A percentile compares a stretch with the other conserved stretches of the same genome.
Evolutionary conservation across 305 asterid genomes (phyloP).

Genomic region (Rubia tinctorum): DNA sequence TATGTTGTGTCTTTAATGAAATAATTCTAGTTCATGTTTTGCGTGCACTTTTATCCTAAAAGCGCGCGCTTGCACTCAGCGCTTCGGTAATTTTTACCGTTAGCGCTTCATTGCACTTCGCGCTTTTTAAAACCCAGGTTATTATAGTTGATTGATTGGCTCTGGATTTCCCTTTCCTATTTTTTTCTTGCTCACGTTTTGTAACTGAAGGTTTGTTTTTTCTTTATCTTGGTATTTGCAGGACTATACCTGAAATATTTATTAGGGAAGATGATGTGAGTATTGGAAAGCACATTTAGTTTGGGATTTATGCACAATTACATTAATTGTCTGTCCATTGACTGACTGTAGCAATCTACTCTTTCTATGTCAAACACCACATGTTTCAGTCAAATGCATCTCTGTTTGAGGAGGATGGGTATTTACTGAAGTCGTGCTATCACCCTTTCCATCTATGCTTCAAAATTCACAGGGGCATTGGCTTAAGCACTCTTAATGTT

Average conservation of each 20-base stretch:
- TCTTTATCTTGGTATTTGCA: conserved; percentile 31
- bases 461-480: not conserved
- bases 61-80: too few relatives aligned
- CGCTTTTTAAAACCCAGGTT: too few relatives aligned
- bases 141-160: not conserved
- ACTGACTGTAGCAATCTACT: not conserved
- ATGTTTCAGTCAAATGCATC: not conserved
- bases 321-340: not conserved
- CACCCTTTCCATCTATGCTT: not conserved
- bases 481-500: not conserved
- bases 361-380: not conserved
- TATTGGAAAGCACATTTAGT: conserved; percentile 8
- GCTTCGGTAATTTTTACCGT: too few relatives aligned
- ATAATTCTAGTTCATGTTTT: too few relatives aligned
- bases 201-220: not conserved
- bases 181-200: not conserved
- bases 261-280: conserved; percentile 85
- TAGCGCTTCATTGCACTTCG: too few relatives aligned
- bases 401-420: not conserved
- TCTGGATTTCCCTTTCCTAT: not conserved
- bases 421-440: not conserved
- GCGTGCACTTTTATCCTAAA: too few relatives aligned
- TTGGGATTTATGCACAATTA: not conserved
- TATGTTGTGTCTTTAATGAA: too few relatives aligned
- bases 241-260: conserved; percentile 66